Evolutionary conservation across 768 basidiomycete genomes (phyloP).

Genomic region (Leccinum barrowsii): DNA sequence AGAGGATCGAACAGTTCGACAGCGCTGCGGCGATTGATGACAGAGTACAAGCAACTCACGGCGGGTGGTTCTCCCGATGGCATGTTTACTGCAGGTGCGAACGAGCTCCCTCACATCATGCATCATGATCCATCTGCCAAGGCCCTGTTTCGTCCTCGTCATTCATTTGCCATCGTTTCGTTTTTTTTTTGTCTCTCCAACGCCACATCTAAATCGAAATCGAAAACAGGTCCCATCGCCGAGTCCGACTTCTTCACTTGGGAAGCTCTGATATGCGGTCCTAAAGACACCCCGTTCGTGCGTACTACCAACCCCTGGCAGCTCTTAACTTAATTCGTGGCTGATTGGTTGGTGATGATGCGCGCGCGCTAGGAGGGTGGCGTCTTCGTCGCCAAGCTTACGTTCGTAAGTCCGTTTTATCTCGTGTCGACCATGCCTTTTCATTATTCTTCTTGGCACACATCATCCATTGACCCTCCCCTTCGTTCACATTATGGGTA

Average conservation of each 20-base stretch:
- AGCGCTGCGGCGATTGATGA: slow-evolving; percentile 85
- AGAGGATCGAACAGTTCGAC: slow-evolving; percentile 58
- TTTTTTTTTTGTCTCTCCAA: background rate
- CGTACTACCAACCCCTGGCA: slow-evolving; percentile 24
- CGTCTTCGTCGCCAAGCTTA: slow-evolving; percentile 86
- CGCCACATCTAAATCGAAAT: background rate
- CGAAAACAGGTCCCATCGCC: slow-evolving; percentile 68
- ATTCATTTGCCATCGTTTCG: background rate
- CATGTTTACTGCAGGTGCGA: slow-evolving; percentile 88
- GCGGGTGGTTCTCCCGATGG: slow-evolving; percentile 82
- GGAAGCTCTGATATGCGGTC: slow-evolving; percentile 93
- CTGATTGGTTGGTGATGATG: background rate
- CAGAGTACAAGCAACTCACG: slow-evolving; percentile 85
- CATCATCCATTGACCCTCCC: too few relatives aligned
- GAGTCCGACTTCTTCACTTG: slow-evolving; percentile 95
- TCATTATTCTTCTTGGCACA: background rate
- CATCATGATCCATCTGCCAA: too few relatives aligned
- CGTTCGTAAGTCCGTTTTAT: slow-evolving; percentile 63
- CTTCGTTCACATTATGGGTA: too few relatives aligned
- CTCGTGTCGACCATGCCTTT: background rate
- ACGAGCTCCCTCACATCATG: too few relatives aligned
- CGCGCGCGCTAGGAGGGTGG: slow-evolving; percentile 73
- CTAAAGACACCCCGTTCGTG: slow-evolving; percentile 93
- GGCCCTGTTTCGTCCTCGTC: background rate
- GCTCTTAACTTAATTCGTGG: background rate